Base-by-base conservation (phyloP, 1,284 basidiomycete species). In the Trametes polyzona region DNA sequence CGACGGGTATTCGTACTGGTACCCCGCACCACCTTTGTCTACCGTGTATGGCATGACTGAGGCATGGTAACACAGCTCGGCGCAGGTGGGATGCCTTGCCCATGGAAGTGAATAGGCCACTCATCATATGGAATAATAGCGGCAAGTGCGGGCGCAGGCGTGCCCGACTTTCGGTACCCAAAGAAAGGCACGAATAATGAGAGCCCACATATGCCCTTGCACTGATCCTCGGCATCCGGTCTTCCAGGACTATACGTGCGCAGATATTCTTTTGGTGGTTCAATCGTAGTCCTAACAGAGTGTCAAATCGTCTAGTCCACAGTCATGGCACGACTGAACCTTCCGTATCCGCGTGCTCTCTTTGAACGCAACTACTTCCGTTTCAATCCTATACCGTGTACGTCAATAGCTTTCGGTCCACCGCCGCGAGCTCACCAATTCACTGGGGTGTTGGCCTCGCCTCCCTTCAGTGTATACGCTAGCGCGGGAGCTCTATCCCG, bases 401-500 rank as follows among this genome's bases (percentile, higher is more conserved):
- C 58, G 86, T 72, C n/a, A n/a, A n/a, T n/a, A n/a, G n/a, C n/a
- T n/a, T n/a, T n/a, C n/a, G n/a, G 10, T 16, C 27, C 10, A 35
- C 16, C 16, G 29, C 5, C n/a, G 30, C 30, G 30, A 32, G 30
- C n/a, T n/a, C n/a, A n/a, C n/a, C n/a, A n/a, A n/a, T n/a, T n/a
- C n/a, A n/a, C n/a, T n/a, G n/a, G n/a, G n/a, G n/a, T n/a, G n/a
- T n/a, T n/a, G n/a, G n/a, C n/a, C n/a, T n/a, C n/a, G n/a, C n/a
- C 4, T 35, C 33, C 33, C 5, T 14, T 12, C 48, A 86, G 93
- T 95, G 70, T 95, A 93, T 71, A 88, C 86, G 0, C 83, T 96
- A 32, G 93, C 93, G 0, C 88, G 92, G 59, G 96, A 98, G 67
- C 82, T 99, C 3, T 95, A 94, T 67, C 96, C 93, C 21, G 90